Conservation (phyloP, 2,329 filamentous ascomycete species). For the Emergomyces pasteurianus region DNA sequence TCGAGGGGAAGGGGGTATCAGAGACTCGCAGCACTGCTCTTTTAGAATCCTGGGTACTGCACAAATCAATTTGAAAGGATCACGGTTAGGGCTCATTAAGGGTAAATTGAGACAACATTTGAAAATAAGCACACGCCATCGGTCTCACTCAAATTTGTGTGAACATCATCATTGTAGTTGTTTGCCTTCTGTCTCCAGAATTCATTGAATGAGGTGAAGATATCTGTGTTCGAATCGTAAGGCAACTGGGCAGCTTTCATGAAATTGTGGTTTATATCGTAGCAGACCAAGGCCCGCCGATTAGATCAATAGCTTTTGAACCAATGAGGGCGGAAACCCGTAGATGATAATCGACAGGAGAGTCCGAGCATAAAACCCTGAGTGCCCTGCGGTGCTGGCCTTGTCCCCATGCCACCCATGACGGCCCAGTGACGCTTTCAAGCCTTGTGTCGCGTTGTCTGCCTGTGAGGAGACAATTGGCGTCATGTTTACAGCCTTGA, state of each 20-base stretch:
- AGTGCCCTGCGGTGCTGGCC: too few species aligned
- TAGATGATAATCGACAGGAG: too few species aligned
- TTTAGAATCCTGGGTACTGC: not conserved
- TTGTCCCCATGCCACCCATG: too few species aligned
- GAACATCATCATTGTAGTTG: not conserved
- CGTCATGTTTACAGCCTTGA: too few species aligned
- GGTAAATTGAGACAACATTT: not conserved
- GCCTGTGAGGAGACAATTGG: too few species aligned
- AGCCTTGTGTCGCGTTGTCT: too few species aligned
- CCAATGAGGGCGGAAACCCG: too few species aligned
- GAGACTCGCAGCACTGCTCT: not conserved
- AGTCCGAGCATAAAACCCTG: slow-evolving; percentile 7
- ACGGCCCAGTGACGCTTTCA: slow-evolving; percentile 8
- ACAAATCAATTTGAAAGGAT: not conserved
- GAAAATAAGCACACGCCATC: not conserved
- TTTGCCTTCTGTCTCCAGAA: not conserved
- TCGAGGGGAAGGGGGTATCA: not conserved
- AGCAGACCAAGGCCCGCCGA: not conserved
- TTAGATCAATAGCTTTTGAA: not conserved
- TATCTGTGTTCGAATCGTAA: not conserved
- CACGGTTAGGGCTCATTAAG: too few species aligned
- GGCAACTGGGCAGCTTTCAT: not conserved
- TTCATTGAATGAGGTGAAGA: not conserved
- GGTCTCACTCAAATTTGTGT: not conserved
- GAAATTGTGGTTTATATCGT: not conserved